Evolutionary conservation across 441 rosid genomes (phyloP), one percentile per base, ranked within the genome.

Genomic region (Hura crepitans): DNA sequence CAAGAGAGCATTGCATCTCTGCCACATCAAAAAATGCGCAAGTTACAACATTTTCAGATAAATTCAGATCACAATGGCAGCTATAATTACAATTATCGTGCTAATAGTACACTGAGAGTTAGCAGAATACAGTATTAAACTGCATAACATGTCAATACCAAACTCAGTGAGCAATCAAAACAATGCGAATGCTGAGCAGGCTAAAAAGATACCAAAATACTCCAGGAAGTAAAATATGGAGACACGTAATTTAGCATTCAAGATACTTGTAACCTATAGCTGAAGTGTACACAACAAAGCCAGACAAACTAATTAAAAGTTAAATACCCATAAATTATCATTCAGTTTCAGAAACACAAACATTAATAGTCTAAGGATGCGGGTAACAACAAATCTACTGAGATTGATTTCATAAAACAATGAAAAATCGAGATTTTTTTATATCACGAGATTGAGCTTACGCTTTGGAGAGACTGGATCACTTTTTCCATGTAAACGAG

Each of bases 401-500:
- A 27, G n/a, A 46, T 18, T 46, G 14, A 49, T 12, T 64, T 27
- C 54, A 4, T 46, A 15, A 9, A 30, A 30, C 18, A 65, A 30
- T 57, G 1, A 67, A 53, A 53, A 53, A 0, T 3, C 14, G 1
- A 20, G 14, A 66, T 51, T 23, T 51, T 23, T 66, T 66, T 23
- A 37, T 67, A 30, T 17, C 65, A 62, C 65, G 13, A 10, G 9
- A 27, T 17, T 27, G 2, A n/a, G 75, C 88, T 79, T 62, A 89
- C 99, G 68, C 70, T 86, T 80, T 92, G 98, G 60, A 92, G 95
- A 77, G 96, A 81, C 66, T 90, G 85, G 71, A 95, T 87, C 17
- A 95, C 97, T 85, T 86, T 88, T 65, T 95, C 97, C 99, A 92
- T 95, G 91, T 92, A 92, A 61, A 80, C 83, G 63, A 92, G 85